These are phyloP conservation scores for Simplicillium sp. DNA, from an alignment of 2,329 filamentous ascomycete species.

Conservation along the genomic window DNA sequence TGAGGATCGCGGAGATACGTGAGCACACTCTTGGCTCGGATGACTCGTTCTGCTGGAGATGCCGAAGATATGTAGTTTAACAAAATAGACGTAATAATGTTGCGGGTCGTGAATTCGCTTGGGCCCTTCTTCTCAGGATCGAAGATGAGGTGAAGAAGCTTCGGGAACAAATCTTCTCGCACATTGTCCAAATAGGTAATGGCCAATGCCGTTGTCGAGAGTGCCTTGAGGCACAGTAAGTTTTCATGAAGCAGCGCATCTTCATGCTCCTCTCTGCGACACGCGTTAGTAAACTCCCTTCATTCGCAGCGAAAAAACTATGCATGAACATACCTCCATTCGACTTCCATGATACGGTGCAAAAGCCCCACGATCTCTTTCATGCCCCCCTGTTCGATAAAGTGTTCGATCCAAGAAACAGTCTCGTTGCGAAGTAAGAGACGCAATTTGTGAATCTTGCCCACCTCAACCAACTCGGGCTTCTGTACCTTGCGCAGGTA, in stretches of 20 bases:
- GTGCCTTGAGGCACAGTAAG: conserved; percentile 83
- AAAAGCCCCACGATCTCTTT: conserved; percentile 78
- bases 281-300: conserved; percentile 11
- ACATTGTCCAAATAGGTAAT: conserved; percentile 74
- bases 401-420: conserved; percentile 88
- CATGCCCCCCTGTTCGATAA: conserved; percentile 86
- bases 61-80: conserved; percentile 78
- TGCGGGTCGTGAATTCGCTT: conserved; percentile 89
- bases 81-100: conserved; percentile 79
- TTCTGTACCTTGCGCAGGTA: conserved; percentile 76
- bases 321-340: conserved; percentile 70
- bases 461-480: conserved; percentile 81
- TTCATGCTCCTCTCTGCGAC: conserved; percentile 78
- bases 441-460: conserved; percentile 86
- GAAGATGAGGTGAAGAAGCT: conserved; percentile 80
- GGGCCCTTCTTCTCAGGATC: conserved; percentile 98
- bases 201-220: conserved; percentile 84
- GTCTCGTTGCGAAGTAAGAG: conserved; percentile 89
- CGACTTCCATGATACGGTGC: conserved; percentile 86
- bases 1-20: conserved; percentile 72
- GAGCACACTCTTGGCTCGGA: conserved; percentile 65
- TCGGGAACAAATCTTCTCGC: conserved; percentile 74
- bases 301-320: neutral
- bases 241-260: conserved; percentile 88
- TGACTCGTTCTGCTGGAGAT: conserved; percentile 48